Percentiles rank a stretch among this genome's conserved stretches.
phyloP scores from a whole-genome alignment of 768 basidiomycete species.

The Tulasnella sp. region DNA sequence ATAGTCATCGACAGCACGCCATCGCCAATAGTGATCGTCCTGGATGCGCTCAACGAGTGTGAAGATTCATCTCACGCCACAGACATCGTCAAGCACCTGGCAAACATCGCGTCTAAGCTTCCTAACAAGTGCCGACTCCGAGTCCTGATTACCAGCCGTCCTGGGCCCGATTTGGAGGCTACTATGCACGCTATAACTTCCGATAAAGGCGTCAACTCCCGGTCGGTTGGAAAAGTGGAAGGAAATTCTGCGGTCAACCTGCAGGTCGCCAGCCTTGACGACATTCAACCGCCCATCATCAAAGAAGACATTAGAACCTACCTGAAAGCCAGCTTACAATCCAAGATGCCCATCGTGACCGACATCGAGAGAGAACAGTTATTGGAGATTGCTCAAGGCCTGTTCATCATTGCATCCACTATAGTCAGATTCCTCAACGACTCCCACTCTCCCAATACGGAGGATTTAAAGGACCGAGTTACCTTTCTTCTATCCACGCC shows the following conservation, averaged over 20 bases:
- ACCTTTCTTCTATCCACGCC: not conserved
- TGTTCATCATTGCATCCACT: slow-evolving; percentile 8
- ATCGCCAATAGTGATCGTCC: slow-evolving; percentile 25
- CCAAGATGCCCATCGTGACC: not conserved
- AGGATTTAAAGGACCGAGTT: too few species aligned
- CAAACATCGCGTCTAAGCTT: slow-evolving; percentile 19
- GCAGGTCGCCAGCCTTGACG: not conserved
- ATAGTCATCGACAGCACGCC: not conserved
- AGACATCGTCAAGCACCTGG: slow-evolving; percentile 24
- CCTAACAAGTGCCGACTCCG: slow-evolving; percentile 22
- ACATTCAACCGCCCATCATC: slow-evolving; percentile 9
- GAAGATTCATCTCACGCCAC: slow-evolving; percentile 3
- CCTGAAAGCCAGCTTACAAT: not conserved
- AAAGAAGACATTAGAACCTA: slow-evolving; percentile 12
- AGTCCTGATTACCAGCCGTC: slow-evolving; percentile 29
- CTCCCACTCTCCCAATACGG: too few species aligned
- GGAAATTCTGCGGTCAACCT: not conserved
- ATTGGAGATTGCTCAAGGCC: not conserved
- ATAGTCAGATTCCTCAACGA: slow-evolving; percentile 1
- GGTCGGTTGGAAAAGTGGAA: not conserved
- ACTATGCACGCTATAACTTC: too few species aligned
- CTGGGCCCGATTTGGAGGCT: slow-evolving; percentile 15
- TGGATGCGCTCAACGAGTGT: slow-evolving; percentile 34
- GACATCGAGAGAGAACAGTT: not conserved
- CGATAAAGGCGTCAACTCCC: too few species aligned